phyloP scores from a whole-genome alignment of 768 basidiomycete species.

The Scleroderma citrinum region DNA sequence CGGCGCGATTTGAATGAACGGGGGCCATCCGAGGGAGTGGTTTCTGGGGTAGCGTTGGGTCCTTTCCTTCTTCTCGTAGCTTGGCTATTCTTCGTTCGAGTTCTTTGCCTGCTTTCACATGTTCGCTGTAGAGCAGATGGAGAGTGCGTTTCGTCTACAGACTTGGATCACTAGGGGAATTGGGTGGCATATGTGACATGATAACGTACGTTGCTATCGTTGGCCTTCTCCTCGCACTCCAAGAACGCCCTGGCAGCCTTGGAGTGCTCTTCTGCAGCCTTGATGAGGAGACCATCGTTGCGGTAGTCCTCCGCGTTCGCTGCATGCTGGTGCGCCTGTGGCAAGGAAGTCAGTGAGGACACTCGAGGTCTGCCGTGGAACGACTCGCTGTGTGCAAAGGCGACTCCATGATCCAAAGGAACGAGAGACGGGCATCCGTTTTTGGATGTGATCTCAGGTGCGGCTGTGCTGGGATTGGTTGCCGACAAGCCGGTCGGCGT shows the following conservation, averaged over 20 bases:
- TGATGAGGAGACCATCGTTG: conserved; percentile 60
- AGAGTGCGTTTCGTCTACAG: conserved; percentile 71
- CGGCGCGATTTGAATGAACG: conserved; percentile 17
- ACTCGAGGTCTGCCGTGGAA: not conserved
- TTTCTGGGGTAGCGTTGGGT: conserved; percentile 69
- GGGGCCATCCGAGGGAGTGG: conserved; percentile 21
- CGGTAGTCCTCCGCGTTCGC: conserved; percentile 72
- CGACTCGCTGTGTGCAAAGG: conserved; percentile 47
- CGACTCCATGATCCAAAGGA: conserved; percentile 35
- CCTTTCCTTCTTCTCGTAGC: conserved; percentile 69
- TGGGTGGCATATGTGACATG: conserved; percentile 1
- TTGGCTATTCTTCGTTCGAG: conserved; percentile 67
- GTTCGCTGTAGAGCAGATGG: conserved; percentile 69
- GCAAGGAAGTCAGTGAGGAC: conserved; percentile 3
- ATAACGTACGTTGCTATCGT: conserved; percentile 59
- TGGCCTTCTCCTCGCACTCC: conserved; percentile 66
- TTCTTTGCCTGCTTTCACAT: conserved; percentile 63
- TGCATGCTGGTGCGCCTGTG: conserved; percentile 76
- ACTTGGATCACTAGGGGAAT: conserved; percentile 6
- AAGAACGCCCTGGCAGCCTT: conserved; percentile 74
- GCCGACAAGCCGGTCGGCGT: conserved; percentile 19
- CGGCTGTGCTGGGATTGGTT: not conserved
- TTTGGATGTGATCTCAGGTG: too few species aligned
- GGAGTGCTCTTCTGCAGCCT: conserved; percentile 66
- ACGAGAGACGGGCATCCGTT: not conserved